Base-by-base conservation (phyloP, 1,284 basidiomycete genomes). In the Ceratobasidium theobromae region DNA sequence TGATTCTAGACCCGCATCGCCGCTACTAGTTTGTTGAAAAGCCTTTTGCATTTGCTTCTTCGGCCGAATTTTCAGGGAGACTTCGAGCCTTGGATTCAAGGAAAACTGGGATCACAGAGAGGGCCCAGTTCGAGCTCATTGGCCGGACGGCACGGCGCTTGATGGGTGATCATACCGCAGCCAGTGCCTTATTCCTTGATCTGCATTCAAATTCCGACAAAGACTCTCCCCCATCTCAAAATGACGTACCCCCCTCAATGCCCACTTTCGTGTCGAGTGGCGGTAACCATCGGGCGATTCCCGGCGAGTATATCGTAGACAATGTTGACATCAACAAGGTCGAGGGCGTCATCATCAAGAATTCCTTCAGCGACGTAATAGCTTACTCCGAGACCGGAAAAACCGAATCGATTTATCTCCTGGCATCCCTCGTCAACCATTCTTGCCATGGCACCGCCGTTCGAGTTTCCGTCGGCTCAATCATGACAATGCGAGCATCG, bases 361-460 rank as follows among this genome's bases (percentile, higher is more conserved):
- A 58, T 8, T 66, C 67, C 18, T 49, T 54, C 18, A 32, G 40
- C 18, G 43, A 48, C 12, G 41, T 54, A 38, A 49, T 65, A 21
- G 48, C 53, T n/a, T 21, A n/a, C 12, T 14, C 33, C 3, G n/a
- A 53, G 9, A 2, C 27, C 1, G 40, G 21, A 4, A 40, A 71
- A 0, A 65, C 72, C 21, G n/a, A 38, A 9, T 73, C 69, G 9
- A 71, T 77, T 25, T 76, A 75, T 67, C 65, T 73, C 18, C 51
- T 70, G 9, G 71, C 73, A 4, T 74, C 74, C 0, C 70, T 75
- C 43, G 73, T 75, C 69, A 77, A 77, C 67, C 76, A 77, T 66
- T 71, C 73, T 0, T 77, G 76, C 65, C 32, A 53, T 0, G 68
- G 74, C 1, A 75, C 71, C 65, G 72, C 73, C 2, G 23, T 46